A percentile compares a stretch with the other conserved stretches of the same genome.
These are phyloP conservation scores for Triangularia verruculosa DNA, from an alignment of 2,329 filamentous ascomycete species.

Conservation along the genomic window DNA sequence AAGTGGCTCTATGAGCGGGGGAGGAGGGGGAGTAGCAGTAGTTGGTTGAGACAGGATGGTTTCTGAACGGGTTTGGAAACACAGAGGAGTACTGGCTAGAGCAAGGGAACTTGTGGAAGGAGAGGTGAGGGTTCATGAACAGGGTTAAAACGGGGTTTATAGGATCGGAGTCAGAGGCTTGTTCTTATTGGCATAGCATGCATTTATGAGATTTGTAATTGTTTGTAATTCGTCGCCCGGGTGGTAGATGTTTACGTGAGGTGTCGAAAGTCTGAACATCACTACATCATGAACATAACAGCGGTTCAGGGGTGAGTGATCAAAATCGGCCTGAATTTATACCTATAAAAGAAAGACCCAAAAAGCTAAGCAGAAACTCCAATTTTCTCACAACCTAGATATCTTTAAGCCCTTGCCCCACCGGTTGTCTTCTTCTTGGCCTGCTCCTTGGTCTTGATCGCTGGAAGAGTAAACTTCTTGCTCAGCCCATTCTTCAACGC, in stretches of 20 bases:
- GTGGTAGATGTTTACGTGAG: neutral
- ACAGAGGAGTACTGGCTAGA: neutral
- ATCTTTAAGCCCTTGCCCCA: neutral
- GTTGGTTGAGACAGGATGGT: slow-evolving; percentile 20
- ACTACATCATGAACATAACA: neutral
- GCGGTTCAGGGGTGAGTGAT: neutral
- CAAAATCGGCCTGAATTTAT: neutral
- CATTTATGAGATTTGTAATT: neutral
- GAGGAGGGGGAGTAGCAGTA: slow-evolving; percentile 50
- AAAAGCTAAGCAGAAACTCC: neutral
- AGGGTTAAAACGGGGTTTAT: neutral
- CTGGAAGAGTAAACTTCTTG: slow-evolving; percentile 62
- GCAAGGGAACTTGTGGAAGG: neutral
- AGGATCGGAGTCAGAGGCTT: neutral
- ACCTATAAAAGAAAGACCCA: neutral
- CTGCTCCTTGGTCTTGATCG: slow-evolving; percentile 58
- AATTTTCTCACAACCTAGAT: neutral
- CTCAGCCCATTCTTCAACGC: slow-evolving; percentile 62
- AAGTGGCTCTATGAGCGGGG: slow-evolving; percentile 94
- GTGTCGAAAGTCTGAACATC: neutral
- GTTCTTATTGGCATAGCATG: neutral
- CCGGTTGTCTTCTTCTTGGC: slow-evolving; percentile 27
- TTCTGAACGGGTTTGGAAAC: neutral
- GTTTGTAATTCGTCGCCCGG: neutral
- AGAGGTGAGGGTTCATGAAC: neutral